phyloP scores from a whole-genome alignment of 768 basidiomycete genomes.

The Exidia glandulosa region DNA sequence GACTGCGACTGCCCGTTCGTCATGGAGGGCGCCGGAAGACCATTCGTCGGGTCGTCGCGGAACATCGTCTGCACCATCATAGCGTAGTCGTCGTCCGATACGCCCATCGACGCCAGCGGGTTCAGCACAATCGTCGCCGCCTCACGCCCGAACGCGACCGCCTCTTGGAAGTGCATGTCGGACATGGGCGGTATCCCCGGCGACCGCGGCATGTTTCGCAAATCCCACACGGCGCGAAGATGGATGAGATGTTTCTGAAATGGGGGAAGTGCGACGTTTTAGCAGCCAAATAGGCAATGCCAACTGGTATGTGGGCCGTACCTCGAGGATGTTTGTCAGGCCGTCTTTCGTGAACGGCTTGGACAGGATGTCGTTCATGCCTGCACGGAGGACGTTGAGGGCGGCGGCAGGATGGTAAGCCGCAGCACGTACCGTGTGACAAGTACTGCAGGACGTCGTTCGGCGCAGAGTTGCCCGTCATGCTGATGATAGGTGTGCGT shows the following conservation, averaged over 20 bases:
- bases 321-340: conserved; percentile 85
- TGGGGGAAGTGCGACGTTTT: not conserved
- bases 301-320: conserved; percentile 15
- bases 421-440: conserved; percentile 41
- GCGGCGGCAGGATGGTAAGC: not conserved
- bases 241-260: conserved; percentile 3
- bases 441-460: conserved; percentile 89
- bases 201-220: not conserved
- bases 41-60: conserved; percentile 38
- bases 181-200: not conserved
- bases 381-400: conserved; percentile 16
- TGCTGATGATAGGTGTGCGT: conserved; percentile 94
- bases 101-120: conserved; percentile 77
- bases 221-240: conserved; percentile 7
- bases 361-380: conserved; percentile 97
- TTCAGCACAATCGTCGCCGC: conserved; percentile 32
- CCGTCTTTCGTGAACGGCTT: conserved; percentile 95
- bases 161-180: not conserved
- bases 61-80: conserved; percentile 66
- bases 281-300: not conserved
- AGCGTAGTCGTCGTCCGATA: conserved; percentile 81
- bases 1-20: conserved; percentile 7
- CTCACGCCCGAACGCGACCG: not conserved
- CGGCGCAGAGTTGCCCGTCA: conserved; percentile 85
- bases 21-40: conserved; percentile 36